A percentile compares a stretch with the other conserved stretches of the same genome.
Conservation (phyloP, 2,329 filamentous ascomycete genomes). For the Zelopaecilomyces penicillatus region DNA sequence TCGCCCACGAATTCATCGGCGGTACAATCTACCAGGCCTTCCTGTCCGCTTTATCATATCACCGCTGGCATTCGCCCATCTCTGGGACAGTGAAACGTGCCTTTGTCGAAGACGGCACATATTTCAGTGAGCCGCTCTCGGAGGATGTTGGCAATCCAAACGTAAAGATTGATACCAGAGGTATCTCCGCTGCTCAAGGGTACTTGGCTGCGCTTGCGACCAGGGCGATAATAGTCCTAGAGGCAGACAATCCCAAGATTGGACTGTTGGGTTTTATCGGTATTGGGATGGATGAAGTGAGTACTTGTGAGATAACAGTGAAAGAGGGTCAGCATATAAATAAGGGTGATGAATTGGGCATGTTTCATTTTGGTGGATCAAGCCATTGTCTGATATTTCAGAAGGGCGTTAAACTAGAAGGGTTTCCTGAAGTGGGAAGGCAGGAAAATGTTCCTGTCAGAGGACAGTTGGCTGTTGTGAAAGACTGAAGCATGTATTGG, state of each 20-base stretch:
- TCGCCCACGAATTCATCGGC: constrained; percentile 47
- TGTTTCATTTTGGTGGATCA: constrained; percentile 75
- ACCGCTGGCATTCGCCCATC: constrained; percentile 65
- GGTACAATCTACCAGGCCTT: constrained; percentile 66
- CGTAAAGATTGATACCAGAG: constrained; percentile 29
- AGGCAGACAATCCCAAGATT: constrained; percentile 58
- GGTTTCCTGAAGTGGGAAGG: constrained; percentile 26
- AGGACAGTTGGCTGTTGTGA: constrained; percentile 27
- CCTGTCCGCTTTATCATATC: constrained; percentile 58
- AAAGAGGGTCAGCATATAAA: constrained; percentile 54
- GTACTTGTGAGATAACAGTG: constrained; percentile 63
- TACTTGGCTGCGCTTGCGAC: constrained; percentile 63
- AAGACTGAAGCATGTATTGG: neutral
- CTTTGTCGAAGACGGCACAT: constrained; percentile 54
- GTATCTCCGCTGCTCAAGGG: constrained; percentile 47
- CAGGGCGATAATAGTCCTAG: constrained; percentile 59
- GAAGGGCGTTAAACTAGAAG: constrained; percentile 41
- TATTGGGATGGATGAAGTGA: constrained; percentile 71
- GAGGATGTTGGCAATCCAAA: constrained; percentile 23
- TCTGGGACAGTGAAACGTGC: constrained; percentile 50
- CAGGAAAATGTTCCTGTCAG: constrained; percentile 32
- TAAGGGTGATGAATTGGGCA: constrained; percentile 66
- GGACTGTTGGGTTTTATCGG: constrained; percentile 63
- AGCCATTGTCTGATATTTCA: constrained; percentile 62
- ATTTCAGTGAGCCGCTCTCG: constrained; percentile 52